Conservation (phyloP, 1,284 basidiomycete species). For the Sanghuangporus baumii region DNA sequence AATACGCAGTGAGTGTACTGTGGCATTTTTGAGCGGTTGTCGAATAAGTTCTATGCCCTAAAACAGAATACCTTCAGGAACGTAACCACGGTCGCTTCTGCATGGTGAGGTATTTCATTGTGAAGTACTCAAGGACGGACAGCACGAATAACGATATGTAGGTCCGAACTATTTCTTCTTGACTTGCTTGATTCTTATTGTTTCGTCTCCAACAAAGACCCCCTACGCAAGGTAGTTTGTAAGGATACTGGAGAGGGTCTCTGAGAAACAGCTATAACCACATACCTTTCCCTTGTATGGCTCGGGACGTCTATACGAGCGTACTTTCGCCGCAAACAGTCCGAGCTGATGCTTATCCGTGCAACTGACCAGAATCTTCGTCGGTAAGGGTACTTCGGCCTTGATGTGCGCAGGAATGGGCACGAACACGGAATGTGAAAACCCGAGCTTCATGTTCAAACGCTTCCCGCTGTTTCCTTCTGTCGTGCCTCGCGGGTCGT, state of each 20-base stretch:
- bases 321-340: slow-evolving; percentile 83
- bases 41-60: too few relatives aligned
- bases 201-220: slow-evolving; percentile 87
- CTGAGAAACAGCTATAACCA: slow-evolving; percentile 15
- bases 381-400: slow-evolving; percentile 64
- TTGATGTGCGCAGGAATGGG: slow-evolving; percentile 79
- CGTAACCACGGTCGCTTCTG: too few relatives aligned
- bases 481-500: slow-evolving; percentile 63
- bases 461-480: slow-evolving; percentile 57
- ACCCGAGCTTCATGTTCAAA: slow-evolving; percentile 88
- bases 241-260: not conserved
- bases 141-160: not conserved
- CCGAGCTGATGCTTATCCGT: slow-evolving; percentile 79
- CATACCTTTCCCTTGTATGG: slow-evolving; percentile 96
- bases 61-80: too few relatives aligned
- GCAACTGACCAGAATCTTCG: slow-evolving; percentile 63
- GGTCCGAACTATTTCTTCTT: slow-evolving; percentile 80
- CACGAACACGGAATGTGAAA: slow-evolving; percentile 82
- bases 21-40: too few relatives aligned
- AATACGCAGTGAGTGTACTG: too few relatives aligned
- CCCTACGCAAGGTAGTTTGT: slow-evolving; percentile 45
- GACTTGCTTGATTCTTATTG: slow-evolving; percentile 83
- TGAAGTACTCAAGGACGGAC: too few relatives aligned
- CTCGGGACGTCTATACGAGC: slow-evolving; percentile 85
- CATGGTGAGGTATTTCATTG: too few relatives aligned